These are phyloP conservation scores for Populus alba DNA, from an alignment of 345 rosid species.

Conservation along the genomic window DNA sequence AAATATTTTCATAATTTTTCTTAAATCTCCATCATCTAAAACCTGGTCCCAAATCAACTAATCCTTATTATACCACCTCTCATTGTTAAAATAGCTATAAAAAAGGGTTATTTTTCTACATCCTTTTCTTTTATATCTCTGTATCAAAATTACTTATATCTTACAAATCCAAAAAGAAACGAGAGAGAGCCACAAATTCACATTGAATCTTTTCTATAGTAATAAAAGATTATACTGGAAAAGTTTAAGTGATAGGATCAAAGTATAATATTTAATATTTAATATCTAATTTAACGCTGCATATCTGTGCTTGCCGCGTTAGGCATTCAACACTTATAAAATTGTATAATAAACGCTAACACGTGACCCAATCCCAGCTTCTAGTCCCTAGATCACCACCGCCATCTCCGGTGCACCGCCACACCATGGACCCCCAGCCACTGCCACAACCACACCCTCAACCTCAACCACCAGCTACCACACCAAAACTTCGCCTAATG, in stretches of 20 bases:
- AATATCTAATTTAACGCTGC: neutral
- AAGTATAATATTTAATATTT: neutral
- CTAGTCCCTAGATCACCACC: neutral
- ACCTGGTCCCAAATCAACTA: neutral
- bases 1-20: neutral
- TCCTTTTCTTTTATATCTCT: neutral
- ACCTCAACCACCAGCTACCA: neutral
- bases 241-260: neutral
- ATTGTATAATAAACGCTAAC: neutral
- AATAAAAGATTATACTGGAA: neutral
- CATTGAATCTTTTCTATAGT: neutral
- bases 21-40: neutral
- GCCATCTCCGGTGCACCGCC: neutral
- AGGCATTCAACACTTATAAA: too few species aligned
- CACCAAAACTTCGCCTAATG: conserved; percentile 63
- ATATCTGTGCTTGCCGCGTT: neutral
- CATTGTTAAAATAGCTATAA: neutral
- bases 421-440: conserved; percentile 6
- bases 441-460: neutral
- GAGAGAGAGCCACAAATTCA: neutral
- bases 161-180: neutral
- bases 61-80: neutral
- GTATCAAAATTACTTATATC: neutral
- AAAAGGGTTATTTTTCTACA: neutral
- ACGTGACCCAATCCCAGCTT: neutral